Conservation (phyloP, 179 eudicot species). For the Monotropa hypopitys region DNA sequence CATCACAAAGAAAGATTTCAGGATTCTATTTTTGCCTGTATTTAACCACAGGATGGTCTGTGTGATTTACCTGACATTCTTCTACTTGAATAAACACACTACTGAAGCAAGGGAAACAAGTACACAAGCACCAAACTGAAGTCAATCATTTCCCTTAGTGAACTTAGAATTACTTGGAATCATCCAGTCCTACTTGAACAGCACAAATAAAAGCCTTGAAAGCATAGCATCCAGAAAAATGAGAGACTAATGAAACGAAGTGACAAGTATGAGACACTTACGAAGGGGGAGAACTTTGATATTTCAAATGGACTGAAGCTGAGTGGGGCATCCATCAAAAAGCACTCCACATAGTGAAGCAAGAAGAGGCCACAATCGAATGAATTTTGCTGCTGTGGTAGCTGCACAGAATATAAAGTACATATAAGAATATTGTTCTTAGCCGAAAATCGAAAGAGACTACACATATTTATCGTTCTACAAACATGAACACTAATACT, state of each 20-base stretch:
- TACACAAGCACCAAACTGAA: background rate
- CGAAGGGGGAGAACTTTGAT: constrained; percentile 47
- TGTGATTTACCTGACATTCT: background rate
- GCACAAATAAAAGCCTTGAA: background rate
- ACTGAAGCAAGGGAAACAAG: background rate
- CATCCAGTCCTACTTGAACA: background rate
- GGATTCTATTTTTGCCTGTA: background rate
- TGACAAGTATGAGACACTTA: constrained; percentile 28
- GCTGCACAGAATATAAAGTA: constrained; percentile 30
- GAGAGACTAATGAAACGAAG: background rate
- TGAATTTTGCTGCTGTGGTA: constrained; percentile 90
- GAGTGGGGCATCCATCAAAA: constrained; percentile 55
- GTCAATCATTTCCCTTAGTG: background rate
- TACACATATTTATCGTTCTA: background rate
- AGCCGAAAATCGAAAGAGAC: background rate
- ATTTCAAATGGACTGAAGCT: constrained; percentile 59
- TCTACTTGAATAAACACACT: background rate
- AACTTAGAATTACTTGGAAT: no score
- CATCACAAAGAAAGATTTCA: background rate
- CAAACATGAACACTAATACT: background rate
- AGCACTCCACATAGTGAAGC: constrained; percentile 89
- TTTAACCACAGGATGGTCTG: background rate
- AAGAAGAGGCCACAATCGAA: constrained; percentile 90
- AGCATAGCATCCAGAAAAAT: background rate
- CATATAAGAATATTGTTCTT: background rate